Evolutionary conservation across 352 stramenopile species (phyloP).

Genomic region (Pythium angustatum): DNA sequence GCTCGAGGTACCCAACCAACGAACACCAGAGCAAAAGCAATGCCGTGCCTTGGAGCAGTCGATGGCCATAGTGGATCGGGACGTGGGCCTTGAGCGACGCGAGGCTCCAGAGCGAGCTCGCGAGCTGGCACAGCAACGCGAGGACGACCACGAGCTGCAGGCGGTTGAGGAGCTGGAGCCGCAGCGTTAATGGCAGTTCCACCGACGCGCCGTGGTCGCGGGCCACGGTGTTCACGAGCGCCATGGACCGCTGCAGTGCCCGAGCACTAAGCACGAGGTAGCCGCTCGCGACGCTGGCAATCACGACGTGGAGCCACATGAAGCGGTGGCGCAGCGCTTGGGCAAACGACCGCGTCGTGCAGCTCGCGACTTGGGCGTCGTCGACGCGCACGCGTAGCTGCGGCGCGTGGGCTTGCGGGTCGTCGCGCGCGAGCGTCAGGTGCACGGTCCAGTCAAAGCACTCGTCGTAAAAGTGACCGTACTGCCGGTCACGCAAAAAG

Average conservation of each 20-base stretch:
- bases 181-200: conserved; percentile 48
- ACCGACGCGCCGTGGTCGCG: conserved; percentile 3
- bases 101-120: conserved; percentile 75
- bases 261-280: conserved; percentile 70
- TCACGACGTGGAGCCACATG: conserved; percentile 75
- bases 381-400: conserved; percentile 57
- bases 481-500: conserved; percentile 66
- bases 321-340: conserved; percentile 57
- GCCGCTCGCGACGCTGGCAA: conserved; percentile 42
- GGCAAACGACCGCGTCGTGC: conserved; percentile 49
- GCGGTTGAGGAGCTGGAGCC: conserved; percentile 68
- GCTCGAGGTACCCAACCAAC: conserved; percentile 84
- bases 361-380: conserved; percentile 61
- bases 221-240: conserved; percentile 19
- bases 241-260: conserved; percentile 53
- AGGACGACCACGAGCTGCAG: conserved; percentile 64
- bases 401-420: conserved; percentile 28
- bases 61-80: conserved; percentile 73
- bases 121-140: conserved; percentile 53
- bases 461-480: conserved; percentile 76
- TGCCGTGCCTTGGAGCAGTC: conserved; percentile 65
- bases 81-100: conserved; percentile 70
- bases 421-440: conserved; percentile 47
- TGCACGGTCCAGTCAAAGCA: conserved; percentile 85
- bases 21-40: conserved; percentile 82